Percentiles rank a stretch among this genome's conserved stretches.
Conservation (phyloP, 2,329 filamentous ascomycete genomes). For the Pochonia chlamydosporia region DNA sequence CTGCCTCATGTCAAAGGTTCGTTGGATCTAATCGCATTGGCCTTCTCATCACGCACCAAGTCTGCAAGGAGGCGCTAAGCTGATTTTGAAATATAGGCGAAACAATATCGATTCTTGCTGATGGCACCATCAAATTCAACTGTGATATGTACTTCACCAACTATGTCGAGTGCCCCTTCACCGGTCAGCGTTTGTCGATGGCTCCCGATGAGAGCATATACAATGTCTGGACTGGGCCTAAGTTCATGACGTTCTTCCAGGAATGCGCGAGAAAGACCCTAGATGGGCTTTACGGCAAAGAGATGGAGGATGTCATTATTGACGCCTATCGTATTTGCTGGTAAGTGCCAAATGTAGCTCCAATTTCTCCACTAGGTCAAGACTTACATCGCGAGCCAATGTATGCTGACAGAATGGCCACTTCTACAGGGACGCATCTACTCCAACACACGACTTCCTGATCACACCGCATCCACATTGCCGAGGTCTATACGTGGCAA, state of each 20-base stretch:
- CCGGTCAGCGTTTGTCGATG: slow-evolving; percentile 46
- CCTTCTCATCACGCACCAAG: no score
- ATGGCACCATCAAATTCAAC: slow-evolving; percentile 55
- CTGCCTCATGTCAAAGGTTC: slow-evolving; percentile 35
- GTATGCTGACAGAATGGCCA: slow-evolving; percentile 1
- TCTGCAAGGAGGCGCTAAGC: no score
- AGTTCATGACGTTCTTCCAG: slow-evolving; percentile 36
- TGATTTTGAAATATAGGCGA: slow-evolving; percentile 31
- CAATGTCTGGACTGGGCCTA: slow-evolving; percentile 32
- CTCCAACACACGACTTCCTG: slow-evolving; percentile 57
- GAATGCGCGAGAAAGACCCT: slow-evolving; percentile 34
- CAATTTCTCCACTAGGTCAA: slow-evolving; percentile 5
- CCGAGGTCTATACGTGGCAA: slow-evolving; percentile 51
- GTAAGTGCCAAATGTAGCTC: slow-evolving; percentile 22
- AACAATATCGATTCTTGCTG: slow-evolving; percentile 37
- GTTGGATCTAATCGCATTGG: slow-evolving; percentile 9
- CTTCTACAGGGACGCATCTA: slow-evolving; percentile 50
- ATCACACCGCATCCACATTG: slow-evolving; percentile 46
- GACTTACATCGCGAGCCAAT: slow-evolving; percentile 3
- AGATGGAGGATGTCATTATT: slow-evolving; percentile 31
- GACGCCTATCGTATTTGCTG: slow-evolving; percentile 41
- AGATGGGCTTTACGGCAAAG: slow-evolving; percentile 35
- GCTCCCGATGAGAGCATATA: slow-evolving; percentile 39
- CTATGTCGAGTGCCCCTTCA: slow-evolving; percentile 36
- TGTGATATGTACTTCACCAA: slow-evolving; percentile 55